Conservation (phyloP, 441 rosid genomes). For the Eruca vesicaria region DNA sequence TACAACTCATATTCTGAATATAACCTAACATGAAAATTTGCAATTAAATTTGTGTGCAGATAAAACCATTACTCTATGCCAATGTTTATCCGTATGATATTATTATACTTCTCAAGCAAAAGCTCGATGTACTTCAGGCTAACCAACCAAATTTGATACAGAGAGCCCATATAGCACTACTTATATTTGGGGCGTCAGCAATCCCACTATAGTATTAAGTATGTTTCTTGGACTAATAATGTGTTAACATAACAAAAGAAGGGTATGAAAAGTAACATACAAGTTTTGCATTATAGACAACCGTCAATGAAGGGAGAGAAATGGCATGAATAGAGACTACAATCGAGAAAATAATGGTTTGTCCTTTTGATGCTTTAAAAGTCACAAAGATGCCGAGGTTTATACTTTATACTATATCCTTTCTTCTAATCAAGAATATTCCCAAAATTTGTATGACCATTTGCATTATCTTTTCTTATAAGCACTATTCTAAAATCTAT, state of each 20-base stretch:
- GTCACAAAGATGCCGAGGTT: conserved; percentile 29
- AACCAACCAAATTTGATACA: too few relatives aligned
- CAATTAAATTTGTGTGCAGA: too few relatives aligned
- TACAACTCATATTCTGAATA: too few relatives aligned
- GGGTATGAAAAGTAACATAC: not conserved
- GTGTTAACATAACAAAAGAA: not conserved
- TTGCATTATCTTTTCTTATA: not conserved
- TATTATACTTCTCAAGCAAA: too few relatives aligned
- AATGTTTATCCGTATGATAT: too few relatives aligned
- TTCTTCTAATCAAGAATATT: conserved; percentile 12
- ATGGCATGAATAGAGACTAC: conserved; percentile 13
- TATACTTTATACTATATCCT: conserved; percentile 34
- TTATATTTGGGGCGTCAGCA: not conserved
- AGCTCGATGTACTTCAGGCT: too few relatives aligned
- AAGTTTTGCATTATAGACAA: not conserved
- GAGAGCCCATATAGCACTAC: too few relatives aligned
- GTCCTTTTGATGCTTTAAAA: not conserved
- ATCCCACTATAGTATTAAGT: conserved; percentile 2
- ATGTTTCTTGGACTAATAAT: conserved; percentile 2
- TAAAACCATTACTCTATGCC: too few relatives aligned
- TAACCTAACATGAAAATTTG: too few relatives aligned
- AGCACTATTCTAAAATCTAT: too few relatives aligned
- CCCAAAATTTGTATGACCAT: not conserved
- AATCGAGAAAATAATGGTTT: not conserved
- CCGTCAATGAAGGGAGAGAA: not conserved